Conservation (phyloP, 2,329 filamentous ascomycete genomes). For the Aspergillus viridinutans region DNA sequence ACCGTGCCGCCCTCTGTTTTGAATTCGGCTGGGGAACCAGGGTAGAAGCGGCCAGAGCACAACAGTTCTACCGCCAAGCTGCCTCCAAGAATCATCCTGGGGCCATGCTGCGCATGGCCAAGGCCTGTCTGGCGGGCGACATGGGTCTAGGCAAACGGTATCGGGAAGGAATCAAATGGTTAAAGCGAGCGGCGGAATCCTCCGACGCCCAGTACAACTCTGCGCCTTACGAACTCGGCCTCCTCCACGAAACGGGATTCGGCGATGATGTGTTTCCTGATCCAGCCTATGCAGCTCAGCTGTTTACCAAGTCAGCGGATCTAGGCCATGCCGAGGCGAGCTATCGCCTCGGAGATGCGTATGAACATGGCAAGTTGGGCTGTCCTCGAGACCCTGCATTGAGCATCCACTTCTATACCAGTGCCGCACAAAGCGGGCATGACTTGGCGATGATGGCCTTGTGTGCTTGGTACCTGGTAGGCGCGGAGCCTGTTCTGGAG, state of each 20-base stretch:
- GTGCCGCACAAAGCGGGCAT: slow-evolving; percentile 79
- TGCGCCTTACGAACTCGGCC: slow-evolving; percentile 84
- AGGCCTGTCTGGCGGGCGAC: slow-evolving; percentile 84
- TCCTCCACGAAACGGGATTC: slow-evolving; percentile 87
- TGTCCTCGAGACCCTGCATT: slow-evolving; percentile 89
- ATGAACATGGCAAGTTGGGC: slow-evolving; percentile 82
- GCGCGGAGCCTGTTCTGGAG: slow-evolving; percentile 83
- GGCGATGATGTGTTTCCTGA: slow-evolving; percentile 93
- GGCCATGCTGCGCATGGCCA: slow-evolving; percentile 86
- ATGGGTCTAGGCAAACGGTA: slow-evolving; percentile 80
- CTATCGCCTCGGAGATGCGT: slow-evolving; percentile 88
- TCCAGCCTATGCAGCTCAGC: slow-evolving; percentile 80
- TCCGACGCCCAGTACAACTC: slow-evolving; percentile 89
- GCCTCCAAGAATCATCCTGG: slow-evolving; percentile 93
- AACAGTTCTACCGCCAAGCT: slow-evolving; percentile 85
- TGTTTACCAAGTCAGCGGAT: slow-evolving; percentile 92
- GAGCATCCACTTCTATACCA: slow-evolving; percentile 96
- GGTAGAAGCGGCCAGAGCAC: slow-evolving; percentile 83
- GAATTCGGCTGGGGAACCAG: slow-evolving; percentile 97
- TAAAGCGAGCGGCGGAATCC: slow-evolving; percentile 86
- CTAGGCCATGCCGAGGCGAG: slow-evolving; percentile 83
- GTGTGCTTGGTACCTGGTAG: slow-evolving; percentile 98
- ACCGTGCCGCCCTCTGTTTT: slow-evolving; percentile 89
- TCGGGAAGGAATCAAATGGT: slow-evolving; percentile 89
- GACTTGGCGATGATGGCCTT: slow-evolving; percentile 94